Base-by-base conservation (phyloP, 805 yeast genomes). In the Lachancea lanzarotensis region DNA sequence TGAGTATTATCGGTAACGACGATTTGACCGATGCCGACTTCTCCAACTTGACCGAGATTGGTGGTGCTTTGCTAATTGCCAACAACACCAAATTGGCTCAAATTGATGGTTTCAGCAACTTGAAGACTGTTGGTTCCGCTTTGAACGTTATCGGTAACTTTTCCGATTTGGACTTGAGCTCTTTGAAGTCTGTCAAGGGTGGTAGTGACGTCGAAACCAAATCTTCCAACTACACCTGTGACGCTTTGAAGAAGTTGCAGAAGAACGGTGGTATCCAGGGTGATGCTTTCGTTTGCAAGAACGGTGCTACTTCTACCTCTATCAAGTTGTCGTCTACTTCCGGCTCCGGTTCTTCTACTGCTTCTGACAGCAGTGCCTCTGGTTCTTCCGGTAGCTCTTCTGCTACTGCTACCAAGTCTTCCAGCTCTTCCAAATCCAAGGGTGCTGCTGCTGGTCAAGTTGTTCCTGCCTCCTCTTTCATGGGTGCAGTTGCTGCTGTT, bases 11-110 rank as follows among this genome's bases (percentile, higher is more conserved):
- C 65, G 73, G 82, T 55, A 93, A 93, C 78, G 75, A 77, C 51
- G 76, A 84, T 45, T 79, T 93, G 67, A 76, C 78, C 58, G 75
- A 72, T 56, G 55, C 85, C 48, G 79, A 82, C 54, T 83, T 88
- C 75, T 72, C 84, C 42, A 67, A 75, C 64, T 79, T 93, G 69
- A 73, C 81, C 50, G 53, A 76, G 40, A 73, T 93, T 60, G 95
- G 91, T 67, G 98, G 98, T 78, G 98, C 96, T 69, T 85, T 93
- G 68, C 82, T 78, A 59, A 73, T 93, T 63, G 79, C 85, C 52
- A 87, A 89, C 81, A 93, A 93, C 84, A 71, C 86, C 53, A 68
- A 75, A 45, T 80, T 91, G 65, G 67, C 64, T 40, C 58, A 74
- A 47, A 73, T 91, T 63, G 73, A 73, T 47, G 91, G 88, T 64